Evolutionary conservation across 352 stramenopile species (phyloP).

Genomic region (Globisporangium lucens): DNA sequence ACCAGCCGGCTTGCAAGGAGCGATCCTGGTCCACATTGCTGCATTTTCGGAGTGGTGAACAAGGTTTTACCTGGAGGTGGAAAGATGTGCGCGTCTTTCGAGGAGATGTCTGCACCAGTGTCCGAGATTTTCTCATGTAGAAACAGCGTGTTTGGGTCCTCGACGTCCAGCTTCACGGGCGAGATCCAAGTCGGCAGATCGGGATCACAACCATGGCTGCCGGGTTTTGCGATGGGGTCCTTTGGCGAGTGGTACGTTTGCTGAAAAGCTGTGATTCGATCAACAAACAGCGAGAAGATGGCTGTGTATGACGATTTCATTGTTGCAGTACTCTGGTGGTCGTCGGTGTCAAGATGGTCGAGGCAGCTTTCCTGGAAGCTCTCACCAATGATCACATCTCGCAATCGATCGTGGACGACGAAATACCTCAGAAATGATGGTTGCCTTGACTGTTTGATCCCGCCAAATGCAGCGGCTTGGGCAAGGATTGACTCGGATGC

Average conservation of each 20-base stretch:
- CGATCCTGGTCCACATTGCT: not conserved
- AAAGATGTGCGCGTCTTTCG: constrained; percentile 43
- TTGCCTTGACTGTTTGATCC: not conserved
- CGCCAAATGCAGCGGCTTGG: not conserved
- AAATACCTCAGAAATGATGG: constrained; percentile 30
- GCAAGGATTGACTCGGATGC: not conserved
- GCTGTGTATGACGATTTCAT: not conserved
- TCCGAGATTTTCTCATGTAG: constrained; percentile 26
- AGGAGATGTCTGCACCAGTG: constrained; percentile 38
- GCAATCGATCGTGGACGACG: constrained; percentile 40
- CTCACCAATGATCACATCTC: constrained; percentile 29
- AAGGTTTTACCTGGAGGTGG: constrained; percentile 18
- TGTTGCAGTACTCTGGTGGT: no score
- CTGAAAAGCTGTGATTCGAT: constrained; percentile 29
- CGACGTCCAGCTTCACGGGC: constrained; percentile 34
- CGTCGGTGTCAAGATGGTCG: not conserved
- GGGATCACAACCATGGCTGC: not conserved
- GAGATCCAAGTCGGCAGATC: constrained; percentile 36
- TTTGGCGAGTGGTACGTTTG: constrained; percentile 7
- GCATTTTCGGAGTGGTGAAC: not conserved
- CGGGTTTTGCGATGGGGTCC: not conserved
- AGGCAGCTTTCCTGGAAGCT: constrained; percentile 9
- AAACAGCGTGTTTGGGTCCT: constrained; percentile 38
- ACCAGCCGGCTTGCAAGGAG: constrained; percentile 17
- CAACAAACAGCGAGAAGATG: constrained; percentile 30